Conservation (phyloP, 306 rosid genomes). For the Cyclanthera cordifolia region DNA sequence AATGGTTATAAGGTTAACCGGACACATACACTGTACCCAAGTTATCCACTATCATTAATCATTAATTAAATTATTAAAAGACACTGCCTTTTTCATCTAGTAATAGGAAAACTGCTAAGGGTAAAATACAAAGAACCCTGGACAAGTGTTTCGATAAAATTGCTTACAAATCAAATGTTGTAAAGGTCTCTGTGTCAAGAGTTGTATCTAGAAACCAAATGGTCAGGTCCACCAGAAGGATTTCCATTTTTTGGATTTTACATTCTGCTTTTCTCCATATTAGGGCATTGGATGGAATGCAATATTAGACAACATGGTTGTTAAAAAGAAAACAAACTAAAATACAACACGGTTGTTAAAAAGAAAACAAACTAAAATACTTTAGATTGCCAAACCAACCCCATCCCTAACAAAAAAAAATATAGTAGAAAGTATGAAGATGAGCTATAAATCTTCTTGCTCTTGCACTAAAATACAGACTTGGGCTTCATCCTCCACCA, state of each 20-base stretch:
- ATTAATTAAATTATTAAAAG: not conserved
- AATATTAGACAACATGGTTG: too few species aligned
- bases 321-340: too few species aligned
- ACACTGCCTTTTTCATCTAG: not conserved
- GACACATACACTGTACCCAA: not conserved
- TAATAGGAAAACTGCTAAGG: not conserved
- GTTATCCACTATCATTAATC: not conserved
- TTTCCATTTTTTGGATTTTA: not conserved
- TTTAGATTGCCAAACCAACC: not conserved
- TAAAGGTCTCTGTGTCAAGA: not conserved
- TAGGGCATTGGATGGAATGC: not conserved
- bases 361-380: not conserved
- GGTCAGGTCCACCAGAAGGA: conserved; percentile 1
- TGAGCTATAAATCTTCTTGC: not conserved
- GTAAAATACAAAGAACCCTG: not conserved
- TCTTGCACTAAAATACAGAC: not conserved
- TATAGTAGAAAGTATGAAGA: not conserved
- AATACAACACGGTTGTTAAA: not conserved
- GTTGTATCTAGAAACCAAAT: not conserved
- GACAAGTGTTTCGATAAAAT: not conserved
- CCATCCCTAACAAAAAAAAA: not conserved
- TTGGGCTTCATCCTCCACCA: not conserved
- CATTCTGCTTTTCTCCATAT: not conserved
- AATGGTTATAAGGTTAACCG: not conserved
- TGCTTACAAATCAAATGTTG: not conserved